These are phyloP conservation scores for Zychaea mexicana DNA, from an alignment of 371 early-diverging fungal species.

Conservation along the genomic window DNA sequence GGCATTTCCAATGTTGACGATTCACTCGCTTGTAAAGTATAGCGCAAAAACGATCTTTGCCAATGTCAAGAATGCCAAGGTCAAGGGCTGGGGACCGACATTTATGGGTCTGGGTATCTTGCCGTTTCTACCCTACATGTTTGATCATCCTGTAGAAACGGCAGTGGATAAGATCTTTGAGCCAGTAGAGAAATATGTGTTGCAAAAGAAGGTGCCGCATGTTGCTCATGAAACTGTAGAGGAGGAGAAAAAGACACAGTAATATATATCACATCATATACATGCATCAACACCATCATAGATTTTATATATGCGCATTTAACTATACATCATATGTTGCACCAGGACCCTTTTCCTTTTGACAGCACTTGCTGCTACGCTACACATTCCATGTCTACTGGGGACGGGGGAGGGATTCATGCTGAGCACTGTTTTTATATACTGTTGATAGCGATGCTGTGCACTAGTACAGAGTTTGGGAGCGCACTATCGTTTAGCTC, in stretches of 20 bases:
- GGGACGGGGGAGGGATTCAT: no score
- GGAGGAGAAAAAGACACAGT: neutral
- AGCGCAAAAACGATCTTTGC: conserved; percentile 58
- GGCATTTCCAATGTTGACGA: conserved; percentile 72
- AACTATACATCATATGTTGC: neutral
- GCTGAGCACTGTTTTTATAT: no score
- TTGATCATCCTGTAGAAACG: conserved; percentile 77
- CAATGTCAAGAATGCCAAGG: conserved; percentile 48
- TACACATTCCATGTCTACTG: no score
- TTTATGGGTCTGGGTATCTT: conserved; percentile 67
- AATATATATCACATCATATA: neutral
- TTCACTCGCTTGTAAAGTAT: conserved; percentile 76
- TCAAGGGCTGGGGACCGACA: conserved; percentile 72
- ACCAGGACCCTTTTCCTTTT: no score
- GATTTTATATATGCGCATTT: neutral
- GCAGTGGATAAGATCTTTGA: conserved; percentile 67
- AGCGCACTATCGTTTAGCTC: no score
- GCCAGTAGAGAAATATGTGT: conserved; percentile 37
- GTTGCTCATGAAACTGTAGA: neutral
- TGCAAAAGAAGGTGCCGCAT: conserved; percentile 14
- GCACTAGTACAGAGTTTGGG: no score
- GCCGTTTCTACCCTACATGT: conserved; percentile 72
- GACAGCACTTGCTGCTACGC: no score
- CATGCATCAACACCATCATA: neutral
- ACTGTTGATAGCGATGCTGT: no score